These are phyloP conservation scores for Ceratocystis lukuohia DNA, from an alignment of 2,329 filamentous ascomycete genomes.

Conservation along the genomic window DNA sequence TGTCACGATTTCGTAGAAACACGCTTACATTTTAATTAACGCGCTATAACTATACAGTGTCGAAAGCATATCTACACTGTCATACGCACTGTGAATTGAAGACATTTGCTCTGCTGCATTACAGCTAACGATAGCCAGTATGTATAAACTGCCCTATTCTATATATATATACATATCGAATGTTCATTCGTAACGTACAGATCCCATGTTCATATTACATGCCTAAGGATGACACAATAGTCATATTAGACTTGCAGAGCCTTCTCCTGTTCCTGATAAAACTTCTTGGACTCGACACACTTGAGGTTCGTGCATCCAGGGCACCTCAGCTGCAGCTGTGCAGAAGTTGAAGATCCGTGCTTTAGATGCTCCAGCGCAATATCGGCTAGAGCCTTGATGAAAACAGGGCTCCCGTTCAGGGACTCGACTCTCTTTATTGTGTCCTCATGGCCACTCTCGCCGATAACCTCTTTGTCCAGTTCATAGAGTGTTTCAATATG, in stretches of 20 bases:
- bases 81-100: not conserved
- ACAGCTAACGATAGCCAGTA: not conserved
- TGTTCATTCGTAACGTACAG: not conserved
- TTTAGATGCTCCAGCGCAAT: slow-evolving; percentile 70
- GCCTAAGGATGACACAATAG: not conserved
- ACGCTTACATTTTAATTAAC: slow-evolving; percentile 14
- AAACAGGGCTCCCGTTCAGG: slow-evolving; percentile 78
- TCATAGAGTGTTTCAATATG: slow-evolving; percentile 97
- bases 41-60: not conserved
- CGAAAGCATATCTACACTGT: fast-evolving
- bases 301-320: slow-evolving; percentile 84
- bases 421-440: slow-evolving; percentile 83
- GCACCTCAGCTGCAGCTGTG: slow-evolving; percentile 81
- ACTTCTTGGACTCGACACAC: slow-evolving; percentile 64
- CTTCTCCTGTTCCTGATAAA: slow-evolving; percentile 32
- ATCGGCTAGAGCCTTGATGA: slow-evolving; percentile 80
- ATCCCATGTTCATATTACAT: not conserved
- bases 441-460: slow-evolving; percentile 63
- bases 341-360: slow-evolving; percentile 52
- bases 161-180: not conserved
- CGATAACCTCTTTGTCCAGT: slow-evolving; percentile 87
- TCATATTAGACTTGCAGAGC: not conserved
- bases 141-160: not conserved
- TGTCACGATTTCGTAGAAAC: slow-evolving; percentile 5
- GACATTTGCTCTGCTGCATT: not conserved